Evolutionary conservation across 2,329 filamentous ascomycete genomes (phyloP), one percentile per base, ranked within the genome.

Genomic region (Leptographium wingfieldii): DNA sequence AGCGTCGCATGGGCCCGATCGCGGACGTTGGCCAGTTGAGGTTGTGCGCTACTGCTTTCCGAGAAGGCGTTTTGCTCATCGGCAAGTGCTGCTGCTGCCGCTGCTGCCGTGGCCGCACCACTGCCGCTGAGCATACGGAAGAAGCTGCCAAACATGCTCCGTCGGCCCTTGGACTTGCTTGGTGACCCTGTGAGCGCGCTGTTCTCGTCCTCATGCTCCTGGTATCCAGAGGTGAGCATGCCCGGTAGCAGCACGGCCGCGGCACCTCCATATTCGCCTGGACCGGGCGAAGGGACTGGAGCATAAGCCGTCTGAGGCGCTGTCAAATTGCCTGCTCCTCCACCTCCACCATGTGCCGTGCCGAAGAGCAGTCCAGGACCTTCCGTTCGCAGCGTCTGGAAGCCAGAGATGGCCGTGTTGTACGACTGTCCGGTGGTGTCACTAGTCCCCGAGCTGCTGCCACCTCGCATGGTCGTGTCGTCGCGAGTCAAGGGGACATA

Each of bases 61-160:
- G 22, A 40, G 11, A 29, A 35, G 48, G 7, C 48, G 12, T 33
- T 33, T 1, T 19, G 43, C 9, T 57, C 56, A 5, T 55, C 54
- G 22, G 55, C 16, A 1, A 9, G 29, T 38, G 29, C 14, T 12
- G 29, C 46, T 0, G 56, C 29, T 5, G 38, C 38, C 2, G 22
- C 40, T 3, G 55, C 55, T 16, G 38, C 40, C 22, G 12, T 3
- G 1, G 40, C 25, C 16, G 57, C 31, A 22, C 58, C 65, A 71
- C 60, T 51, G 59, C 71, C 70, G 55, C 73, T 77, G 57, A 89
- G 81, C 12, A 85, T 85, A 46, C 85, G 79, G 22, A 82, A 78
- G 25, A 91, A 70, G 55, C 83, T 88, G 27, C 86, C 86, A 12
- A 91, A 74, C 84, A 86, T 89, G 29, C 80, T 80, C n/a, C 78